Conservation (phyloP, 148 eudicot genomes). For the Heliosperma pusillum region DNA sequence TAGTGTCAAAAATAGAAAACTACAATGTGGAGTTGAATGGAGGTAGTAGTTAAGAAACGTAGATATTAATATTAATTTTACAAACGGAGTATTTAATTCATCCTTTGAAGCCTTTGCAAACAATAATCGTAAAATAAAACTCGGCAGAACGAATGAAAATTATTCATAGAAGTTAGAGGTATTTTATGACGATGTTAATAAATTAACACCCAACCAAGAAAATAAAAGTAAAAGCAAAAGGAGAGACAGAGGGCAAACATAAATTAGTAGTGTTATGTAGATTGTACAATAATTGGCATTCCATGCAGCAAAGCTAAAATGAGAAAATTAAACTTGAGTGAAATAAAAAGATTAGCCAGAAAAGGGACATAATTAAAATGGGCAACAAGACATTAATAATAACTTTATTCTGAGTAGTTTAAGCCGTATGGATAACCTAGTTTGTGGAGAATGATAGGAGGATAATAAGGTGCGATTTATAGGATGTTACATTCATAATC, state of each 20-base stretch:
- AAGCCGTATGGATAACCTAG: background rate
- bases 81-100: too few relatives aligned
- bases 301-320: background rate
- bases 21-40: too few relatives aligned
- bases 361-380: background rate
- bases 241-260: too few relatives aligned
- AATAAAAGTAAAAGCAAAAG: too few relatives aligned
- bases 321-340: background rate
- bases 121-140: too few relatives aligned
- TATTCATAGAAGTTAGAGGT: too few relatives aligned
- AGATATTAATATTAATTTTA: too few relatives aligned
- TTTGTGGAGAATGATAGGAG: background rate
- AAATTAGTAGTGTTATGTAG: background rate
- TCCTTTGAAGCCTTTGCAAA: too few relatives aligned
- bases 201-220: background rate
- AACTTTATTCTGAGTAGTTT: background rate
- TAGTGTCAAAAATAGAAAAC: too few relatives aligned
- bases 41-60: too few relatives aligned
- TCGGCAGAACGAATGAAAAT: too few relatives aligned
- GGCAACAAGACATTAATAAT: background rate
- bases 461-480: background rate
- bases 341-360: background rate
- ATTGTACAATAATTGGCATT: background rate
- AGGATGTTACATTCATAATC: conserved; percentile 4
- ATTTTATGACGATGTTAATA: too few relatives aligned